Base-by-base conservation (phyloP, 2,329 filamentous ascomycete species). In the Penicillium hesseltinei region DNA sequence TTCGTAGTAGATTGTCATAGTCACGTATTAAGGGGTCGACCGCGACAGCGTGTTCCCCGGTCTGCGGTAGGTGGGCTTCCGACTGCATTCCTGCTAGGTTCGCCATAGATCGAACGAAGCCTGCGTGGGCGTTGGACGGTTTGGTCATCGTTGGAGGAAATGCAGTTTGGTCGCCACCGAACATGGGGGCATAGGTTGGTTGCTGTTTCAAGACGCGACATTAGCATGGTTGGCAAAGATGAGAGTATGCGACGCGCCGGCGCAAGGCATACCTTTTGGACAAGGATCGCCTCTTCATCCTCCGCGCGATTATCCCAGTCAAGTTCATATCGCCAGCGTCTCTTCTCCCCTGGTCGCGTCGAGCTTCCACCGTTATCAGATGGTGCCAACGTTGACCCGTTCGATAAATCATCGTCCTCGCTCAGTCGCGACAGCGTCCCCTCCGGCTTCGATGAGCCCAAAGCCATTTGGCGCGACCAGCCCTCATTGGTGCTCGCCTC, bases 1-100 rank as follows among this genome's bases (percentile, higher is more conserved):
- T 89, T 67, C 92, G 90, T 73, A 97, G 95, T 23, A 97, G 82
- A 73, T 97, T 97, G 73, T 96, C 92, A 75, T 97, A 97, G 77
- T 97, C 91, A 66, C 91, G 90, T 46, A 97, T 82, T 23, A 92
- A 83, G 62, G 95, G 90, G 67, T 90, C 82, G 43, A 80, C 76
- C 19, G 80, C 80, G 53, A 91, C 85, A 46, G 84, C 81, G 57
- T 84, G 82, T 15, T 81, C 83, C 17, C 83, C 69, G 25, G 81
- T 75, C 57, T 69, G 75, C 58, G 75, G 80, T 58, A 82, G 71
- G 66, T 81, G 77, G 54, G 82, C 72, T 48, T 81, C 81, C 62
- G 78, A 88, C 67, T 73, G 77, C 66, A 82, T 78, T 15, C 80
- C 76, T 8, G 82, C 80, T 62, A 96, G 84, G 72, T 92, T 94